Evolutionary conservation across 2,329 filamentous ascomycete genomes (phyloP), one percentile per base, ranked within the genome.

Genomic region (Aureobasidium sp.): DNA sequence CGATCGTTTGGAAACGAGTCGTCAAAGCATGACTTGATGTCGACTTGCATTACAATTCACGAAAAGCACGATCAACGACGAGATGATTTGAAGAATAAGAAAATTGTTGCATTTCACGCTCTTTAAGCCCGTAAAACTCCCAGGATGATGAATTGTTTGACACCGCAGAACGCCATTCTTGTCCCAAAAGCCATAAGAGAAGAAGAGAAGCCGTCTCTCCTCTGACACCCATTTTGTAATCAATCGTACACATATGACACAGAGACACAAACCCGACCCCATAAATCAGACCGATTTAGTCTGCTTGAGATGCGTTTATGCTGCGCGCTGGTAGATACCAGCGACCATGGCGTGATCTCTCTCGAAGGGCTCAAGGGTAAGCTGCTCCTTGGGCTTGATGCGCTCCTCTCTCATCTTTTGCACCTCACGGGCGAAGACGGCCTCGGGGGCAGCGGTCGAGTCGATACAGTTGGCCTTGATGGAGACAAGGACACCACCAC

Each of bases 401-500:
- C 73, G 87, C 83, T 97, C 91, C 68, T 92, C 90, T 72, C 93
- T 87, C 81, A 99, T 86, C 84, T 97, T 97, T 79, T 93, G 86
- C 60, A 99, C 94, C 79, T 99, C 94, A 69, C 84, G 82, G 63
- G 94, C 91, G 75, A 99, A 99, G 65, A 99, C 94, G 65, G 91
- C 90, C 77, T 96, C 93, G 45, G 95, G 88, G 58, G 93, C 89
- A 62, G 93, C 93, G 55, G 94, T 99, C 71, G 86, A 89, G 82
- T 99, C 94, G 78, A 99, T 99, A 85, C 94, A 99, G 85, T 93
- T 97, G 76, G 95, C 94, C 85, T 99, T 99, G 85, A 99, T 93
- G 73, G 88, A 93, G 74, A 99, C 90, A 69, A 99, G 83, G 65
- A 97, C 87, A 79, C 93, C 94, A 74, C 94, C 94, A 68, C 90